phyloP scores from a whole-genome alignment of 495 filamentous ascomycete genomes.

The Bathelium albidoporum region DNA sequence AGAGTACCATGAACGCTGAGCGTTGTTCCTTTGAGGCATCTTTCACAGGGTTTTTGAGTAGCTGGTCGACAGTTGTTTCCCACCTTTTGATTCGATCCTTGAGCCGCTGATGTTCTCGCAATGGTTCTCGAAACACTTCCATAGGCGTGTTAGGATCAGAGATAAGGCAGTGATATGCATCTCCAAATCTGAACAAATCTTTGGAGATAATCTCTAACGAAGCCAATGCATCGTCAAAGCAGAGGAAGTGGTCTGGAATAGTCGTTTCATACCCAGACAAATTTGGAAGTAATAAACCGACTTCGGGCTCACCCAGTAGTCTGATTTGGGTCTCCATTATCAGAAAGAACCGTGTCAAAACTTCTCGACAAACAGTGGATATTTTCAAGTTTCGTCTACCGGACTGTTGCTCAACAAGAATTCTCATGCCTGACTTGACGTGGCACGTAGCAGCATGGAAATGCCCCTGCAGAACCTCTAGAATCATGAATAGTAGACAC shows the following conservation, averaged over 20 bases:
- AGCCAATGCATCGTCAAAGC: background rate
- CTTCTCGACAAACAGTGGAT: background rate
- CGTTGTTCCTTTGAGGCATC: background rate
- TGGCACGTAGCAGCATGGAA: background rate
- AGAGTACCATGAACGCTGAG: background rate
- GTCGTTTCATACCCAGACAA: background rate
- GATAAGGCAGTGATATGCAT: background rate
- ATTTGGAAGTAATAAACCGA: background rate
- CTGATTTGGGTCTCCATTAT: background rate
- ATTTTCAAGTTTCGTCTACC: background rate
- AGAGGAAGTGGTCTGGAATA: background rate
- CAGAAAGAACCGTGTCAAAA: background rate
- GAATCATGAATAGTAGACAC: background rate
- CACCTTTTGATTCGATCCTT: background rate
- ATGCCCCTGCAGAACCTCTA: background rate
- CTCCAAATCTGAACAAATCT: background rate
- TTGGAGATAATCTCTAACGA: background rate
- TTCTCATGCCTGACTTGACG: background rate
- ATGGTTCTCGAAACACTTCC: background rate
- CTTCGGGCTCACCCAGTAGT: background rate
- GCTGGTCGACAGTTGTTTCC: background rate
- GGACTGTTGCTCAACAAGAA: background rate
- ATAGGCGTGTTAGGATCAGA: background rate
- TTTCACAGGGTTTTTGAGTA: background rate
- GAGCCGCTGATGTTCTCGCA: background rate